phyloP scores from a whole-genome alignment of 179 eudicot genomes.

The Dionaea muscipula region DNA sequence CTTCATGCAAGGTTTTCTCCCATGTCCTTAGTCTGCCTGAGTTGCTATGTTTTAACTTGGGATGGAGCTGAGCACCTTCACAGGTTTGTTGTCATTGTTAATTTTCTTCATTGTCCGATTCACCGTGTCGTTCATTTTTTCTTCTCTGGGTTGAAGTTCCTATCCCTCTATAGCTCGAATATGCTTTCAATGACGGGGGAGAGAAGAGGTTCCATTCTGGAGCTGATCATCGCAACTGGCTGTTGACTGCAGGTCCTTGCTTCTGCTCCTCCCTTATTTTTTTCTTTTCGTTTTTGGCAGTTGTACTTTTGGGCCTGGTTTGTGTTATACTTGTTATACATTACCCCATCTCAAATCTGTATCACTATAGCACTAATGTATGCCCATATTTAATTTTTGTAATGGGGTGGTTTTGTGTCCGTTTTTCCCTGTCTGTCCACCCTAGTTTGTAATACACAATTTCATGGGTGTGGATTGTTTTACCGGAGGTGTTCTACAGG shows the following conservation, averaged over 20 bases:
- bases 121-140: conserved; percentile 80
- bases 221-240: conserved; percentile 67
- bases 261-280: no score
- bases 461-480: no score
- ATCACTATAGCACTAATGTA: no score
- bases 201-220: conserved; percentile 86
- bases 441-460: no score
- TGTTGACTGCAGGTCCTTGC: background rate
- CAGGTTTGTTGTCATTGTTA: conserved; percentile 39
- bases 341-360: no score
- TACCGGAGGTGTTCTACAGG: no score
- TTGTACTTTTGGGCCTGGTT: no score
- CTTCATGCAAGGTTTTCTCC: conserved; percentile 12
- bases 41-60: conserved; percentile 76
- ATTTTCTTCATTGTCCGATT: conserved; percentile 62
- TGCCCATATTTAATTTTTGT: no score
- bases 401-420: no score
- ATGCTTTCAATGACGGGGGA: conserved; percentile 69
- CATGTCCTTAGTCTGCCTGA: conserved; percentile 76
- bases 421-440: no score
- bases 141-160: no score
- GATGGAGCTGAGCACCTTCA: conserved; percentile 62
- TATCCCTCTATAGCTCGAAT: conserved; percentile 87
- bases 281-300: background rate
- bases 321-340: no score